These are phyloP conservation scores for Linnemannia exigua DNA, from an alignment of 192 early-diverging fungal genomes.

Conservation along the genomic window DNA sequence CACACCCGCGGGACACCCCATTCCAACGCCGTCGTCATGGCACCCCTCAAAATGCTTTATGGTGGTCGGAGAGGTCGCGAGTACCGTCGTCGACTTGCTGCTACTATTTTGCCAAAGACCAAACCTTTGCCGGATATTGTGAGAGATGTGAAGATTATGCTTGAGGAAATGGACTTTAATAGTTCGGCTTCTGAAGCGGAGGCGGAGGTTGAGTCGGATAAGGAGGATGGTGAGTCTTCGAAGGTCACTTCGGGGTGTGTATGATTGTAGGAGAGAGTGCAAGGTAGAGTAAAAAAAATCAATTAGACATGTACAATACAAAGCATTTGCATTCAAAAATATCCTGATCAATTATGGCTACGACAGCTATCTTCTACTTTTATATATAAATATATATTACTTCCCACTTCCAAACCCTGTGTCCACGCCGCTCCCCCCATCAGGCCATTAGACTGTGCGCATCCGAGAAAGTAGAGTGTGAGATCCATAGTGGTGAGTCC, in stretches of 20 bases:
- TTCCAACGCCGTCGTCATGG: conserved; percentile 56
- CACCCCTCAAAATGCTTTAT: conserved; percentile 61
- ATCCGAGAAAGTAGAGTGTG: too few species aligned
- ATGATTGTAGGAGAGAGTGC: neutral
- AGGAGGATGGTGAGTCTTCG: conserved; percentile 4
- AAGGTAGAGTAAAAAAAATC: too few species aligned
- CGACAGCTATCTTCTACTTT: too few species aligned
- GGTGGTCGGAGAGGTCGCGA: conserved; percentile 47
- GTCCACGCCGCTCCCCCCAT: too few species aligned
- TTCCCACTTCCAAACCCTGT: too few species aligned
- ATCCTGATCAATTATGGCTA: too few species aligned
- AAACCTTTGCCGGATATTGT: conserved; percentile 46
- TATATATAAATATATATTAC: too few species aligned
- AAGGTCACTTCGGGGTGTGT: neutral
- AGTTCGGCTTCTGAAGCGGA: neutral
- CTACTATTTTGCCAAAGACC: conserved; percentile 27
- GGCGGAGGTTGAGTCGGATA: neutral
- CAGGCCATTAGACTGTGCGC: too few species aligned
- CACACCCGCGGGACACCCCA: conserved; percentile 49
- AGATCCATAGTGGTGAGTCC: too few species aligned
- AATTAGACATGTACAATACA: neutral
- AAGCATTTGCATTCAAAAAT: neutral
- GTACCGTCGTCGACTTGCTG: conserved; percentile 51
- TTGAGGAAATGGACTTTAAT: conserved; percentile 41
- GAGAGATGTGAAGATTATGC: conserved; percentile 27